A percentile compares a stretch with the other conserved stretches of the same genome.
These are phyloP conservation scores for Auriculariales sp. DNA, from an alignment of 768 basidiomycete genomes.

Conservation along the genomic window DNA sequence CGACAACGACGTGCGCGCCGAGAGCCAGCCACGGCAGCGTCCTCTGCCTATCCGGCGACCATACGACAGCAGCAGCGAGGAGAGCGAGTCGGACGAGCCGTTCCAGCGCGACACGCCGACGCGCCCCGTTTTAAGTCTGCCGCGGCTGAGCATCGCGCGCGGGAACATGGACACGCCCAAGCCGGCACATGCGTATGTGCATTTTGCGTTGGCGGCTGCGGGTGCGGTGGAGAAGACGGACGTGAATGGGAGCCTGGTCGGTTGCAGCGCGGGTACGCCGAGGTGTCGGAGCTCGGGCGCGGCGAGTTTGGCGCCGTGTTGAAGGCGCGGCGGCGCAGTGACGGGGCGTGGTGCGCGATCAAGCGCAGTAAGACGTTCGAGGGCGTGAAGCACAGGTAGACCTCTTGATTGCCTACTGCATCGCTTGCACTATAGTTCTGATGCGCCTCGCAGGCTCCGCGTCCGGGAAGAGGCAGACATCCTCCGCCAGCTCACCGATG, in stretches of 20 bases:
- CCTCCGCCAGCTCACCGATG: slow-evolving; percentile 53
- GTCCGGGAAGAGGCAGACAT: slow-evolving; percentile 92
- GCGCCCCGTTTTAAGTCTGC: slow-evolving; percentile 8
- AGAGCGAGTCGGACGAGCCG: slow-evolving; percentile 17
- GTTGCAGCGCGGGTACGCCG: slow-evolving; percentile 70
- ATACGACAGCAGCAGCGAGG: too few relatives aligned
- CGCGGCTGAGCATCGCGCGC: slow-evolving; percentile 10
- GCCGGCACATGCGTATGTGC: slow-evolving; percentile 15
- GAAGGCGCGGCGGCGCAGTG: slow-evolving; percentile 57
- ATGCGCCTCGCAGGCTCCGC: slow-evolving; percentile 62
- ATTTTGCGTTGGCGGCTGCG: slow-evolving; percentile 8
- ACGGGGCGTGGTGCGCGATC: slow-evolving; percentile 53
- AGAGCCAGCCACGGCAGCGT: neutral
- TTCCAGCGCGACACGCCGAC: slow-evolving; percentile 12
- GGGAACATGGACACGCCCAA: slow-evolving; percentile 6
- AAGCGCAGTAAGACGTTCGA: slow-evolving; percentile 92
- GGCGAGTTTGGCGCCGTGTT: slow-evolving; percentile 92
- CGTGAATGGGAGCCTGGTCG: slow-evolving; percentile 41
- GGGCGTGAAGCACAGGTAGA: slow-evolving; percentile 83
- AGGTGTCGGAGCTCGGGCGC: slow-evolving; percentile 70
- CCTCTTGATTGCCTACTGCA: too few relatives aligned
- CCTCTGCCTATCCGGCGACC: neutral
- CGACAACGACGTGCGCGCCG: too few relatives aligned
- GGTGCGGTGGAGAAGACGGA: neutral
- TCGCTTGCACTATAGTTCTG: slow-evolving; percentile 8